Evolutionary conservation across 163 green algal genomes (phyloP).

Genomic region (Volvox carteri): DNA sequence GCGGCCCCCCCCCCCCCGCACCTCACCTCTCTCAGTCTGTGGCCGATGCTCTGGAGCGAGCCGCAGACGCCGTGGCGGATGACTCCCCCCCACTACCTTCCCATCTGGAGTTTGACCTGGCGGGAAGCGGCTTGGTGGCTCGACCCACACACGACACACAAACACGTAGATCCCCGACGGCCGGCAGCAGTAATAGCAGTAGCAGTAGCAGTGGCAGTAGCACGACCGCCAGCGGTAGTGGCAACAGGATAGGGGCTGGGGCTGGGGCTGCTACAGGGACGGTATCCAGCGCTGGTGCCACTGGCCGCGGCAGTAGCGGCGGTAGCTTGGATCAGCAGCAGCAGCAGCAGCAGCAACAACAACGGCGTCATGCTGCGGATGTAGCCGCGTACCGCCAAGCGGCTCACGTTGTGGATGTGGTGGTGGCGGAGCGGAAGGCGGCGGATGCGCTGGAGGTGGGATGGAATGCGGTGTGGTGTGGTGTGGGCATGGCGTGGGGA

Average conservation of each 20-base stretch:
- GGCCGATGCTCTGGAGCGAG: conserved; percentile 48
- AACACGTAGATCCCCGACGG: background rate
- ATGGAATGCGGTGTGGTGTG: too few relatives aligned
- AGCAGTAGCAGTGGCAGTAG: conserved; percentile 17
- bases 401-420: conserved; percentile 68
- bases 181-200: background rate
- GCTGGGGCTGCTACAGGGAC: too few relatives aligned
- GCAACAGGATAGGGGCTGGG: too few relatives aligned
- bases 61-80: conserved; percentile 50
- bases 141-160: background rate
- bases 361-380: conserved; percentile 6
- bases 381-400: conserved; percentile 69
- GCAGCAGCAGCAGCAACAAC: background rate
- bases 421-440: conserved; percentile 68
- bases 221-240: background rate
- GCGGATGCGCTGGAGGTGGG: conserved; percentile 72
- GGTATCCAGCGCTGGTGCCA: background rate
- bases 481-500: too few relatives aligned
- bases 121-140: conserved; percentile 45
- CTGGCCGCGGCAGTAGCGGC: background rate
- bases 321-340: background rate
- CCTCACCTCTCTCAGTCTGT: conserved; percentile 21
- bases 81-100: conserved; percentile 25
- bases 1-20: too few relatives aligned
- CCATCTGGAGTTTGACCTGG: conserved; percentile 54